phyloP scores from a whole-genome alignment of 1,284 basidiomycete species.

The Xerocomus minutiporus region DNA sequence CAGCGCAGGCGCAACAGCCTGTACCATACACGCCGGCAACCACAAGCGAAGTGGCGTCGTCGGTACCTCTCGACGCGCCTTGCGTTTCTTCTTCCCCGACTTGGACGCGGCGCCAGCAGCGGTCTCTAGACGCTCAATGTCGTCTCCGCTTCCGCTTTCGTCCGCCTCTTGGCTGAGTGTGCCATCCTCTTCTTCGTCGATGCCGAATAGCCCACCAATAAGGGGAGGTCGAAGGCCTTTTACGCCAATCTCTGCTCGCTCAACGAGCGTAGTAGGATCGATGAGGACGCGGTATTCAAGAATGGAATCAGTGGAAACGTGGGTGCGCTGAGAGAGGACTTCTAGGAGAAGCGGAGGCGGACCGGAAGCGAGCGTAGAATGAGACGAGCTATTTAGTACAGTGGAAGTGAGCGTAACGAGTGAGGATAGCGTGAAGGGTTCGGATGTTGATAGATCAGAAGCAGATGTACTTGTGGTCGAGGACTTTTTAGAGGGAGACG shows the following conservation, averaged over 20 bases:
- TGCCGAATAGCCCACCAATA: constrained; percentile 43
- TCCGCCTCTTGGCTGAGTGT: constrained; percentile 28
- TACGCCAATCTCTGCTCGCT: constrained; percentile 59
- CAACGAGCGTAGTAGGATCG: constrained; percentile 59
- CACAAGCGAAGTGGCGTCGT: constrained; percentile 56
- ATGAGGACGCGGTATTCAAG: constrained; percentile 74
- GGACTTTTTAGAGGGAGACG: constrained; percentile 18
- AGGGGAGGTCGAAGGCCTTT: constrained; percentile 52
- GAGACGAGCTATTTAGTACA: constrained; percentile 2
- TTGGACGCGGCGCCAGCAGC: constrained; percentile 40
- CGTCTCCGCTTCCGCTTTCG: constrained; percentile 37
- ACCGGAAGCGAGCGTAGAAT: constrained; percentile 1
- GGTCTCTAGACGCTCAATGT: constrained; percentile 32
- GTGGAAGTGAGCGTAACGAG: constrained; percentile 15
- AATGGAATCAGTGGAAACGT: constrained; percentile 63
- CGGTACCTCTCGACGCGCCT: constrained; percentile 38
- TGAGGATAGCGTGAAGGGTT: constrained; percentile 19
- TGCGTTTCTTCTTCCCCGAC: constrained; percentile 37
- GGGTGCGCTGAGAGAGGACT: constrained; percentile 45
- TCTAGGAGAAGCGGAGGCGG: constrained; percentile 37
- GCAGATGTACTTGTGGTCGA: neutral
- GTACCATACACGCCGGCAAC: constrained; percentile 74
- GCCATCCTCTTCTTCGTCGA: constrained; percentile 42
- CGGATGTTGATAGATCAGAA: constrained; percentile 6
- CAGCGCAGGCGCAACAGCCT: constrained; percentile 57